Conservation (phyloP, 352 stramenopile species). For the Pythium phragmitis region DNA sequence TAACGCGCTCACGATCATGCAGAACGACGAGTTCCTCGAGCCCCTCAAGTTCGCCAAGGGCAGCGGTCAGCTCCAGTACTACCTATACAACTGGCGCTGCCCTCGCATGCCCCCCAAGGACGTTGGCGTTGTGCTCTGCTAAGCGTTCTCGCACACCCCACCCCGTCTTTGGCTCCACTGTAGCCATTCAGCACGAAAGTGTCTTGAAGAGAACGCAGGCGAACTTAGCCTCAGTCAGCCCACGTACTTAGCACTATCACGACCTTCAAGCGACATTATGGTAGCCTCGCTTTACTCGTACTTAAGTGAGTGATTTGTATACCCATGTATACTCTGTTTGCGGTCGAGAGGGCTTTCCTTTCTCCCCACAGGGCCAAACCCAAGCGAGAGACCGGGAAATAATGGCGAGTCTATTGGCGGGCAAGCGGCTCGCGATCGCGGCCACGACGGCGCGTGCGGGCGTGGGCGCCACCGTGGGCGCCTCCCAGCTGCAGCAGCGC, state of each 20-base stretch:
- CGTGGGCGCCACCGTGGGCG: not conserved
- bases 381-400: conserved; percentile 2
- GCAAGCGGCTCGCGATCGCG: conserved; percentile 28
- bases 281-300: not conserved
- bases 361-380: not conserved
- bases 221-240: conserved; percentile 12
- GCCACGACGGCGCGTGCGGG: conserved; percentile 8
- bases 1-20: conserved; percentile 69
- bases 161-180: not conserved
- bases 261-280: conserved; percentile 3
- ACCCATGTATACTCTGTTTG: conserved; percentile 14
- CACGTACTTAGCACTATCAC: not conserved
- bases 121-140: conserved; percentile 53
- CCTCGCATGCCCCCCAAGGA: conserved; percentile 49
- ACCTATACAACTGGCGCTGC: conserved; percentile 80
- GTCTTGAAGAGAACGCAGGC: not conserved
- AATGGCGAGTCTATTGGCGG: conserved; percentile 32
- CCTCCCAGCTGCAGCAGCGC: conserved; percentile 46
- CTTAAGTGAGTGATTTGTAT: not conserved
- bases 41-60: conserved; percentile 62
- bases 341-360: conserved; percentile 20
- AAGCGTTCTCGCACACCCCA: not conserved
- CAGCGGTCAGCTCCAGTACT: conserved; percentile 68
- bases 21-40: conserved; percentile 58
- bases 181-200: conserved; percentile 2